phyloP scores from a whole-genome alignment of 768 basidiomycete genomes.

The Mrakia frigida region DNA sequence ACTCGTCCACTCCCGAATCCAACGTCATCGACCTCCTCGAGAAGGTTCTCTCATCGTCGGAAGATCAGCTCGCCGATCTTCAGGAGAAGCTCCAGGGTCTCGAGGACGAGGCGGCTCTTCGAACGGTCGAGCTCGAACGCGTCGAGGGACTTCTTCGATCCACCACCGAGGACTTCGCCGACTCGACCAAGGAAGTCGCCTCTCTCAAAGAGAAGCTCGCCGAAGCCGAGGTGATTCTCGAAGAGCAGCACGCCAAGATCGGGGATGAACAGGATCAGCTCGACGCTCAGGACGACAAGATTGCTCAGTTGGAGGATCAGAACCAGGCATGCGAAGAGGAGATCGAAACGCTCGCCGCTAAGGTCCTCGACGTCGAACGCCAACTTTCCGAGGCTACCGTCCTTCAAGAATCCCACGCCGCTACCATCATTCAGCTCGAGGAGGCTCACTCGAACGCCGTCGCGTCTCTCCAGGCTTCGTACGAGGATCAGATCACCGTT shows the following conservation, averaged over 20 bases:
- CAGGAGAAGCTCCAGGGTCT: constrained; percentile 58
- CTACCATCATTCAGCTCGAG: constrained; percentile 11
- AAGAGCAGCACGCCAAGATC: neutral
- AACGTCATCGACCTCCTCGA: constrained; percentile 22
- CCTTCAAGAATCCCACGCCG: constrained; percentile 5
- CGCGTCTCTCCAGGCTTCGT: neutral
- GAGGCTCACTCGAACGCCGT: constrained; percentile 9
- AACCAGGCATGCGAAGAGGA: neutral
- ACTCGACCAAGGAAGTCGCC: neutral
- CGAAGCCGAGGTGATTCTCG: neutral
- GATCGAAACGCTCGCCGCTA: neutral
- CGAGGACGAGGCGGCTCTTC: constrained; percentile 53
- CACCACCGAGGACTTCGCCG: constrained; percentile 19
- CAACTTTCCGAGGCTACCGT: constrained; percentile 7
- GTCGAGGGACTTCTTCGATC: constrained; percentile 14
- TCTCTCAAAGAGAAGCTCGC: neutral
- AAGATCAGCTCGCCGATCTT: constrained; percentile 59
- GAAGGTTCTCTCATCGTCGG: constrained; percentile 33
- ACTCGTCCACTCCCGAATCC: neutral
- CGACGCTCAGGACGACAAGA: neutral
- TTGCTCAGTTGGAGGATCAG: constrained; percentile 4
- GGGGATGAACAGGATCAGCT: neutral
- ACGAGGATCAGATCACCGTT: neutral
- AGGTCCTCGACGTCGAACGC: constrained; percentile 1
- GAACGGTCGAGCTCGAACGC: constrained; percentile 48